Evolutionary conservation across 768 basidiomycete genomes (phyloP).

Genomic region (Amanita thiersii): DNA sequence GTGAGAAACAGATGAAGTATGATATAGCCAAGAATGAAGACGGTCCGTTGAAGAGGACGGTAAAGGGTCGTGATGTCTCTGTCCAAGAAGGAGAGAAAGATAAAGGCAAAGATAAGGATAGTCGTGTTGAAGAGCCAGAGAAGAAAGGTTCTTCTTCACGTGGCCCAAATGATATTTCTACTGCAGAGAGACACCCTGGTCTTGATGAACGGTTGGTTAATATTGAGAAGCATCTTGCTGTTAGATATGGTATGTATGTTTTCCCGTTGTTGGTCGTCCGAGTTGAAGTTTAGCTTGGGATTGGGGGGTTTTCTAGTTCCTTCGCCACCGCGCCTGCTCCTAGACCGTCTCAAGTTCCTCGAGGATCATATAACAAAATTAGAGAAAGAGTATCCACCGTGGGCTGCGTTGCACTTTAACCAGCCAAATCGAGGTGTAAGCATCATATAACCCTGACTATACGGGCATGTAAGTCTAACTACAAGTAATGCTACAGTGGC

Average conservation of each 20-base stretch:
- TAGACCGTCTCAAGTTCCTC: conserved; percentile 57
- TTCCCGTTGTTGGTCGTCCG: too few species aligned
- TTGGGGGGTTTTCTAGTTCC: conserved; percentile 42
- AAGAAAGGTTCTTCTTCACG: too few species aligned
- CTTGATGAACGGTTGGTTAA: conserved; percentile 57
- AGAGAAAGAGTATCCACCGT: conserved; percentile 79
- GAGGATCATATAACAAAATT: conserved; percentile 73
- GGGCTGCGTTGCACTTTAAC: conserved; percentile 85
- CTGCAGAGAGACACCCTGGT: conserved; percentile 44
- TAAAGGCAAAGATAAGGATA: neutral
- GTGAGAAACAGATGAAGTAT: conserved; percentile 78
- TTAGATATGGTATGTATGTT: conserved; percentile 56
- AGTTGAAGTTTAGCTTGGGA: conserved; percentile 1
- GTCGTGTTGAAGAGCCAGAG: conserved; percentile 8
- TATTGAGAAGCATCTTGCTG: conserved; percentile 63
- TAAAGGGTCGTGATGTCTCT: conserved; percentile 23
- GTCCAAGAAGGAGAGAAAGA: neutral
- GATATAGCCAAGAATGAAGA: conserved; percentile 83
- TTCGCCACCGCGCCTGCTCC: conserved; percentile 54
- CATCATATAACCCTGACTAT: conserved; percentile 9
- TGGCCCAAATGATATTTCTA: conserved; percentile 19
- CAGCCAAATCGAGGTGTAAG: conserved; percentile 75
- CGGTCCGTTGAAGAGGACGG: conserved; percentile 60
- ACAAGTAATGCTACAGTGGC: conserved; percentile 65
- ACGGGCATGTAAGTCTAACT: neutral